Conservation (phyloP, 1,284 basidiomycete species). For the Irpex sp. region DNA sequence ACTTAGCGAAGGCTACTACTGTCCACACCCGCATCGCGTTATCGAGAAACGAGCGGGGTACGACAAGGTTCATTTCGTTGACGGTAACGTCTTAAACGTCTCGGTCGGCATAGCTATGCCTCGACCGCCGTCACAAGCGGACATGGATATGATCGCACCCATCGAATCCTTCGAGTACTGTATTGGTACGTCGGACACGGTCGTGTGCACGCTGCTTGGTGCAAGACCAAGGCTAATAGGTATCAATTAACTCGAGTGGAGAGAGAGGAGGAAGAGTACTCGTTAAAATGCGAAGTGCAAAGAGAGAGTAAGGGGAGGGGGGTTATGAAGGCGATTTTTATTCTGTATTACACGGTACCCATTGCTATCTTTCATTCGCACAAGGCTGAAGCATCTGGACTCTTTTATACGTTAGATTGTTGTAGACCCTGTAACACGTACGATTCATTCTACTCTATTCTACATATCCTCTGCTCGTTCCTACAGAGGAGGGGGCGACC, state of each 20-base stretch:
- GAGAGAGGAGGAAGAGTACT: neutral
- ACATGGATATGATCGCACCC: neutral
- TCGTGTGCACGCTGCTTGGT: conserved; percentile 9
- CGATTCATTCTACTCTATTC: neutral
- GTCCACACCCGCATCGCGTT: conserved; percentile 6
- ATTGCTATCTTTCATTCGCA: neutral
- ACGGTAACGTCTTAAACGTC: conserved; percentile 8
- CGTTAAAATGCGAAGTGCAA: too few species aligned
- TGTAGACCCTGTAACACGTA: neutral
- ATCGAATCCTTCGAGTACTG: conserved; percentile 10
- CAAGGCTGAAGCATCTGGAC: neutral
- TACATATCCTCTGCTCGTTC: neutral
- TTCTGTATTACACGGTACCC: neutral
- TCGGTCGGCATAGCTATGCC: conserved; percentile 9
- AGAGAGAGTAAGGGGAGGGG: too few species aligned
- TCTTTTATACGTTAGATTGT: neutral
- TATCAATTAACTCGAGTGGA: conserved; percentile 6
- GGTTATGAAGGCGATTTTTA: neutral
- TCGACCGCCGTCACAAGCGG: neutral
- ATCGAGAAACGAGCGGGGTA: conserved; percentile 8
- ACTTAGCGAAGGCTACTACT: neutral
- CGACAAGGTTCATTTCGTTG: neutral
- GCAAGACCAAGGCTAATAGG: conserved; percentile 8
- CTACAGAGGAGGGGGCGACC: too few species aligned
- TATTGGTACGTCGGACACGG: conserved; percentile 9